phyloP scores from a whole-genome alignment of 306 rosid species.

The Cicer bijugum region DNA sequence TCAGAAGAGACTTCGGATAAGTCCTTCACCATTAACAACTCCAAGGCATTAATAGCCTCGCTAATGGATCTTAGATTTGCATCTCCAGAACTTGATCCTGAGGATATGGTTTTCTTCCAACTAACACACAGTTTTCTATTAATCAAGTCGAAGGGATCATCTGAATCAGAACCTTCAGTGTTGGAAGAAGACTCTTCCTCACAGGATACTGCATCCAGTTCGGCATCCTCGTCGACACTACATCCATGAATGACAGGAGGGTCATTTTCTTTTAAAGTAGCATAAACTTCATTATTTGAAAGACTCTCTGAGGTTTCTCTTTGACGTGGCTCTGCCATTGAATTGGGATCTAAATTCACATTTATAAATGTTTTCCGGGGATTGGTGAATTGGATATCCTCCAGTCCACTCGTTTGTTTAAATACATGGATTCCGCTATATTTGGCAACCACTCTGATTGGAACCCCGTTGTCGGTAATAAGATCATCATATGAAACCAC shows the following conservation, averaged over 20 bases:
- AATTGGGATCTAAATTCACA: background rate
- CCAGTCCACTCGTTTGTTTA: background rate
- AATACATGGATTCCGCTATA: slow-evolving; percentile 1
- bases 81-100: background rate
- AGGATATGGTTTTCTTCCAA: background rate
- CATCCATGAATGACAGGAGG: background rate
- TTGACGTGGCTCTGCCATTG: background rate
- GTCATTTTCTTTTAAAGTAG: background rate
- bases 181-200: background rate
- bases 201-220: background rate
- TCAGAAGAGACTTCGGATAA: slow-evolving; percentile 29
- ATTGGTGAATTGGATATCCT: background rate
- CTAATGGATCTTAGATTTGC: background rate
- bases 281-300: background rate
- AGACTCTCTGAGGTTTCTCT: background rate
- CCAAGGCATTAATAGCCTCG: background rate
- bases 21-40: slow-evolving; percentile 17
- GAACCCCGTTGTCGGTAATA: background rate
- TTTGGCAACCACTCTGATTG: background rate
- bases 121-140: background rate
- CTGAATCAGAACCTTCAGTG: slow-evolving; percentile 26
- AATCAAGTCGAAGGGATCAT: background rate
- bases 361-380: background rate
- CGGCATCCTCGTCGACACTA: background rate
- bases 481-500: background rate